Conservation (phyloP, 2,329 filamentous ascomycete genomes). For the Claviceps pusilla region DNA sequence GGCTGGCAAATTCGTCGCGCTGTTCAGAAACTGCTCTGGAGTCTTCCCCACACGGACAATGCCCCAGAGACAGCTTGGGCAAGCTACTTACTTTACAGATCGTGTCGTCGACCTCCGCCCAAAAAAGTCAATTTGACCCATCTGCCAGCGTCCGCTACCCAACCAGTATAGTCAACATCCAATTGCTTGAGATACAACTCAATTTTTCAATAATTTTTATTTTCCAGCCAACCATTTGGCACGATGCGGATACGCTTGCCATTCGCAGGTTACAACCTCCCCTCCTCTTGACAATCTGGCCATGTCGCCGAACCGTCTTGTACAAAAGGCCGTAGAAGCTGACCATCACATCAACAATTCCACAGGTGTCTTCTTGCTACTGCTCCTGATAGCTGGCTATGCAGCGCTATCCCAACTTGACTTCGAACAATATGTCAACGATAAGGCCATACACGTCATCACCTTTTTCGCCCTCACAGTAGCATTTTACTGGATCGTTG, state of each 20-base stretch:
- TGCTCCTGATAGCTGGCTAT: conserved; percentile 64
- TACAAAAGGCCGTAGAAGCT: background rate
- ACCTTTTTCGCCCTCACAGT: conserved; percentile 84
- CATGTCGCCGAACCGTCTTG: background rate
- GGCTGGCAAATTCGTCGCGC: background rate
- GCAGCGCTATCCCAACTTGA: conserved; percentile 58
- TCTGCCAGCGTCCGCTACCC: background rate
- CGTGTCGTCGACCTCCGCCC: background rate
- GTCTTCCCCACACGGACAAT: background rate
- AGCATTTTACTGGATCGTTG: conserved; percentile 91
- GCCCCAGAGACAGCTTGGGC: background rate
- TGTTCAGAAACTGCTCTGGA: background rate
- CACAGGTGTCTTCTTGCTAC: conserved; percentile 50
- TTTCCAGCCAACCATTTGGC: background rate
- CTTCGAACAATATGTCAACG: conserved; percentile 49
- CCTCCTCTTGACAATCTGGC: background rate
- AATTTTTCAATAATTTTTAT: background rate
- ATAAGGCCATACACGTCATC: conserved; percentile 75
- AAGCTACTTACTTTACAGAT: background rate
- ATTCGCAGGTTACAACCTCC: conserved; percentile 1
- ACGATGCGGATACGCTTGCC: conserved; percentile 5
- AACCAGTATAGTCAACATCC: background rate
- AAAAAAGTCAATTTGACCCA: background rate
- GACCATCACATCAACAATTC: conserved; percentile 6
- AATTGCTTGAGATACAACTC: background rate